phyloP scores from a whole-genome alignment of 2,329 filamentous ascomycete genomes.

The Xylaria sp. region DNA sequence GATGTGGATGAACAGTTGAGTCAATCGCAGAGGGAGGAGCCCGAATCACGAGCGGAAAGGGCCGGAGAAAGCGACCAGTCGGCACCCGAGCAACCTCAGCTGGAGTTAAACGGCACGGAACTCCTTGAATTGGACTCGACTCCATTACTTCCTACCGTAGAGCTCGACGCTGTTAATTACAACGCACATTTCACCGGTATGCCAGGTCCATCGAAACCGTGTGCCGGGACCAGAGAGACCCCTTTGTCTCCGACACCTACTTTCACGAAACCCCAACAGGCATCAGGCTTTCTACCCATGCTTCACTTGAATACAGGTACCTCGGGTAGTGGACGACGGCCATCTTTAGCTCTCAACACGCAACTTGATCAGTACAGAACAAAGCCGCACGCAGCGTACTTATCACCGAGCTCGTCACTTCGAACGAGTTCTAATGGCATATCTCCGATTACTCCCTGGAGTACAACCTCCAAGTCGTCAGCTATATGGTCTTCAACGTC shows the following conservation, averaged over 20 bases:
- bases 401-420: slow-evolving; percentile 52
- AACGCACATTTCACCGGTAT: slow-evolving; percentile 34
- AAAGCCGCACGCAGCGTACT: slow-evolving; percentile 41
- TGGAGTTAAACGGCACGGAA: slow-evolving; percentile 62
- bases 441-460: slow-evolving; percentile 61
- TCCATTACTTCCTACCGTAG: slow-evolving; percentile 51
- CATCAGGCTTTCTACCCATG: slow-evolving; percentile 18
- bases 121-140: slow-evolving; percentile 65
- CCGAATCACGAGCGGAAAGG: slow-evolving; percentile 29
- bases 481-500: slow-evolving; percentile 55
- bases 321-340: slow-evolving; percentile 39
- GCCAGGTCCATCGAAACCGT: slow-evolving; percentile 7
- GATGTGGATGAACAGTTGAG: slow-evolving; percentile 42
- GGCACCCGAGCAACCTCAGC: slow-evolving; percentile 42
- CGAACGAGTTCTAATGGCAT: slow-evolving; percentile 55
- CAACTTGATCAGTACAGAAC: slow-evolving; percentile 46
- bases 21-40: slow-evolving; percentile 42
- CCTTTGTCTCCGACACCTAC: slow-evolving; percentile 14
- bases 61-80: slow-evolving; percentile 22
- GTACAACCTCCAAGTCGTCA: slow-evolving; percentile 45
- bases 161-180: slow-evolving; percentile 47
- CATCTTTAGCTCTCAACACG: slow-evolving; percentile 49
- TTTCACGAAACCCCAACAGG: slow-evolving; percentile 10
- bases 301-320: slow-evolving; percentile 28
- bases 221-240: neutral